Percentiles rank a stretch among this genome's conserved stretches.
Conservation (phyloP, 176 grass and related monocot species). For the Triticum aestivum region DNA sequence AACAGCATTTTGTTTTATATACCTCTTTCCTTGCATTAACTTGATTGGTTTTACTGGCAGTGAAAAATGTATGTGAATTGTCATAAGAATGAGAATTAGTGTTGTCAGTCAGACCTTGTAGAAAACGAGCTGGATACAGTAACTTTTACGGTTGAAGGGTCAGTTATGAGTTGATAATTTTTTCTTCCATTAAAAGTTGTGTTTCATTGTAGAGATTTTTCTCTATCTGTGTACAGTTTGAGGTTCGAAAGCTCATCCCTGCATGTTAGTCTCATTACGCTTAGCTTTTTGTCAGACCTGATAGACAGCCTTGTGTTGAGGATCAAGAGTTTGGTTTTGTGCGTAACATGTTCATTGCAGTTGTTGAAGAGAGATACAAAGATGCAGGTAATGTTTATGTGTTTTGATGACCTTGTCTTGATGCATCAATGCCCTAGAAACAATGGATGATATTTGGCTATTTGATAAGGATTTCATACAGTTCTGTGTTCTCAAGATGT, state of each 20-base stretch:
- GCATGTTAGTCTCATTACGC: neutral
- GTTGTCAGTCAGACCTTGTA: neutral
- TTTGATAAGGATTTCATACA: neutral
- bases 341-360: conserved; percentile 67
- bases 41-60: neutral
- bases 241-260: neutral
- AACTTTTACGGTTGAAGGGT: neutral
- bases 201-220: neutral
- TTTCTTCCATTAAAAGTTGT: neutral
- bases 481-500: neutral
- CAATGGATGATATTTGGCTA: neutral
- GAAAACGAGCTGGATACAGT: neutral
- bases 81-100: neutral
- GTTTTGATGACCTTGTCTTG: neutral
- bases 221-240: neutral
- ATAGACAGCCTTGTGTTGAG: conserved; percentile 70
- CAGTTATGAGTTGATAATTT: neutral
- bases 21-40: neutral
- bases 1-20: neutral
- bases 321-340: conserved; percentile 71
- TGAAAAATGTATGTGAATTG: neutral
- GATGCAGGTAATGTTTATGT: conserved; percentile 62
- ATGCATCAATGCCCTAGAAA: neutral
- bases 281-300: conserved; percentile 50
- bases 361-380: conserved; percentile 82